A percentile compares a stretch with the other conserved stretches of the same genome.
These are phyloP conservation scores for Cladosporium sp. DNA, from an alignment of 2,329 filamentous ascomycete species.

Conservation along the genomic window DNA sequence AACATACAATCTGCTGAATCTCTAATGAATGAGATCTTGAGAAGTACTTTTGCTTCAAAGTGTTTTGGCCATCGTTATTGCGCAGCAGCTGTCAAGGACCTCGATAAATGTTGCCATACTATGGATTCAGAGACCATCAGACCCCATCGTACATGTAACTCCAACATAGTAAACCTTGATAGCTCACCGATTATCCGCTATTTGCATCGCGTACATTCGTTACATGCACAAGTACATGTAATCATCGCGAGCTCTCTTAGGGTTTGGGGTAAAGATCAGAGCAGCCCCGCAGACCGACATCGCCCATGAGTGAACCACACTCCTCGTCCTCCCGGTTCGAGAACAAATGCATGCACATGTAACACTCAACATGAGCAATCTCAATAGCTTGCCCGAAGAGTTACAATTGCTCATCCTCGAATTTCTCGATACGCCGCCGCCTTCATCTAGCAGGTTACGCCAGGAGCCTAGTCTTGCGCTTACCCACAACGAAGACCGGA, in stretches of 20 bases:
- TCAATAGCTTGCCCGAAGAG: constrained; percentile 58
- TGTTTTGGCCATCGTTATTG: too few relatives aligned
- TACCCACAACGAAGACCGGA: constrained; percentile 37
- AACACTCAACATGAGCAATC: background rate
- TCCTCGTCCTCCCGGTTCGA: background rate
- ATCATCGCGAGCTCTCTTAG: background rate
- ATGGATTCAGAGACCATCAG: too few relatives aligned
- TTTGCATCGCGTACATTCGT: too few relatives aligned
- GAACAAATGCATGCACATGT: background rate
- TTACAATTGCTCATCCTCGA: constrained; percentile 59
- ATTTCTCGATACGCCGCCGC: constrained; percentile 53
- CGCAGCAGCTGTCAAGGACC: too few relatives aligned
- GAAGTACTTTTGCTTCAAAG: too few relatives aligned
- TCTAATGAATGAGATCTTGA: too few relatives aligned
- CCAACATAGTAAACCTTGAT: too few relatives aligned
- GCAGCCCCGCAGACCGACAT: background rate
- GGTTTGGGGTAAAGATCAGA: background rate
- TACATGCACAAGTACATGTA: background rate
- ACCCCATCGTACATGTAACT: too few relatives aligned
- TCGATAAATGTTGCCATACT: too few relatives aligned
- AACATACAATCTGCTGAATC: too few relatives aligned
- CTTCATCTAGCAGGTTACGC: constrained; percentile 51
- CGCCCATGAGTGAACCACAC: background rate
- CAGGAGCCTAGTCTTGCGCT: constrained; percentile 51
- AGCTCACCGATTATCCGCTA: too few relatives aligned